These are phyloP conservation scores for Mrakia frigida DNA, from an alignment of 768 basidiomycete species.

Conservation along the genomic window DNA sequence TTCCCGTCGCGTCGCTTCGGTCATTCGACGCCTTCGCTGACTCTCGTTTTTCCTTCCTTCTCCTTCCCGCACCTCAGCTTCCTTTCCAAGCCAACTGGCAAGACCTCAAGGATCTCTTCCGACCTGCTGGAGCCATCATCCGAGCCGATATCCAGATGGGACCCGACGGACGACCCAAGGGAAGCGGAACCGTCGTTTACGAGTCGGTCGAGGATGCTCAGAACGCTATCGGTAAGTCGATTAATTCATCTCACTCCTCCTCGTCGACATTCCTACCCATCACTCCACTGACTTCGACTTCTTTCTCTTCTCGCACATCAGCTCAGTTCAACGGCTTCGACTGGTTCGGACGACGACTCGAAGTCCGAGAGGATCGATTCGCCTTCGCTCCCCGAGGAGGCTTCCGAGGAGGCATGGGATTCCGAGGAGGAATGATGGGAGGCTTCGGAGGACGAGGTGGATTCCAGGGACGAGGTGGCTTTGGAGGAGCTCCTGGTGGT, in stretches of 20 bases:
- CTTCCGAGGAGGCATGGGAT: conserved; percentile 46
- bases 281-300: too few species aligned
- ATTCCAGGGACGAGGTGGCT: conserved; percentile 51
- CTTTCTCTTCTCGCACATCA: conserved; percentile 40
- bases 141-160: conserved; percentile 80
- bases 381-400: conserved; percentile 32
- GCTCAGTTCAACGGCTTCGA: conserved; percentile 97
- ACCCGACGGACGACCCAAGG: conserved; percentile 78
- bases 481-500: conserved; percentile 42
- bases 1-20: background rate
- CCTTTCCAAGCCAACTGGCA: conserved; percentile 63
- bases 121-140: conserved; percentile 80
- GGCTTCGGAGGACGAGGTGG: conserved; percentile 13
- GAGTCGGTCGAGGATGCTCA: conserved; percentile 75
- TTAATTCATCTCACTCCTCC: background rate
- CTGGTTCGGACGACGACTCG: conserved; percentile 91
- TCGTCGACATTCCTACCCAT: conserved; percentile 12
- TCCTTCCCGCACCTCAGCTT: conserved; percentile 36
- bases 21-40: background rate
- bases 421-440: conserved; percentile 28
- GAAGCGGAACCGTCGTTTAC: conserved; percentile 88
- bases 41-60: background rate
- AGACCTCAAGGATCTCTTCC: conserved; percentile 92
- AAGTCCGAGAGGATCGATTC: conserved; percentile 72
- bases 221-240: conserved; percentile 75